A percentile compares a stretch with the other conserved stretches of the same genome.
phyloP scores from a whole-genome alignment of 176 grass and related monocot species.

The Calamus simplicifolius region DNA sequence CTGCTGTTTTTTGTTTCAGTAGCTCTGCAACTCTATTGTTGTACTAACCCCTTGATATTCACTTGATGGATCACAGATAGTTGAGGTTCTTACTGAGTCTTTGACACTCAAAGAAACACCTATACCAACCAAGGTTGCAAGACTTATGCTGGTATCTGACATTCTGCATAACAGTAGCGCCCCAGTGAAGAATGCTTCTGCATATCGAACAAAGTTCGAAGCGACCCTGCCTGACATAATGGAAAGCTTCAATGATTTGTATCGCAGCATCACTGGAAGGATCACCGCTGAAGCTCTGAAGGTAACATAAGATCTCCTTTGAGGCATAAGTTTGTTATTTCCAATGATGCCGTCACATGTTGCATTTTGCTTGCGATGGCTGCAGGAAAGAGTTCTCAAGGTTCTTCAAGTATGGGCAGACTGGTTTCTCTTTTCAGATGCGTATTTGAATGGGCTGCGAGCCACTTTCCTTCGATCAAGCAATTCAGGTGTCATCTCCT shows the following conservation, averaged over 20 bases:
- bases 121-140: constrained; percentile 94
- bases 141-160: constrained; percentile 93
- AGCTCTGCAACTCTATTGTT: not conserved
- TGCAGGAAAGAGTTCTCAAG: constrained; percentile 89
- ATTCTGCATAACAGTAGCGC: constrained; percentile 98
- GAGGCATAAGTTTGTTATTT: no score
- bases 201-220: constrained; percentile 96
- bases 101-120: constrained; percentile 88
- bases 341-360: no score
- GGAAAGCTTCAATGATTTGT: constrained; percentile 95
- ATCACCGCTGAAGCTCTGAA: constrained; percentile 99
- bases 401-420: constrained; percentile 99
- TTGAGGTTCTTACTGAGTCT: constrained; percentile 92
- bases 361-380: constrained; percentile 2
- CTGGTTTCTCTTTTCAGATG: constrained; percentile 99
- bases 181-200: constrained; percentile 93
- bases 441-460: constrained; percentile 80
- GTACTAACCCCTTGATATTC: not conserved
- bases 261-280: constrained; percentile 82
- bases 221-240: constrained; percentile 78
- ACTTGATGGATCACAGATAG: constrained; percentile 43
- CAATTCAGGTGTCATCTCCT: constrained; percentile 69
- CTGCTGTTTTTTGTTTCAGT: no score
- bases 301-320: constrained; percentile 24
- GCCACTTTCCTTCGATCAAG: constrained; percentile 84